Base-by-base conservation (phyloP, 306 rosid species). In the Glycyrrhiza uralensis region DNA sequence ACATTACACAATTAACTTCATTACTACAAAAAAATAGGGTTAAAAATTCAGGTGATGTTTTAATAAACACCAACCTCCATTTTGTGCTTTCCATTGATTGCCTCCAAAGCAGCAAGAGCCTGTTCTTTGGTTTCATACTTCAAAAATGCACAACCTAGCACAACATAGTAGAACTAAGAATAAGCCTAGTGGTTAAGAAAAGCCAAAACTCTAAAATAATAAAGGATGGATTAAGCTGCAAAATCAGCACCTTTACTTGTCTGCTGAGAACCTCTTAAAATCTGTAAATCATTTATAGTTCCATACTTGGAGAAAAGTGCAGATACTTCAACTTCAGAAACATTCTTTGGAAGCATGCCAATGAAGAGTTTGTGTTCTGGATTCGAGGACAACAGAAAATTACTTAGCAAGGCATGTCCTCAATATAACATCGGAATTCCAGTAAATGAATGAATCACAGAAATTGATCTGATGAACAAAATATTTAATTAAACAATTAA, bases 271-370 rank as follows among this genome's bases (percentile, higher is more conserved):
- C 98, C 98, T 79, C 98, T 85, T 82, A 93, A 84, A 79, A 93
- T 87, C 62, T 91, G 98, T 55, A 93, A 83, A 88, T 93, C 98
- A 74, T 89, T 93, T 72, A 93, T 83, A 24, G 85, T 77, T 82
- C 98, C 97, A 29, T 86, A 82, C 8, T 72, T 38, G 72, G 97
- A 87, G 80, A 93, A 93, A 79, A 93, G 91, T 26, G 76, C 75
- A 12, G 96, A 86, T 32, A 91, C 88, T 66, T 93, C 97, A 67
- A 74, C 84, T 85, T 93, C 96, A 9, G 92, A 91, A 55, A 93
- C 87, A 82, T 89, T 91, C 82, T 93, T 93, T 17, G 97, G 97
- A 91, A 93, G 98, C 98, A 93, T 93, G 67, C 98, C 98, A 64
- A 93, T 80, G 71, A 93, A 93, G 80, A 93, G 96, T 82, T 93